phyloP scores from a whole-genome alignment of 208 protist genomes.

The Leishmania guyanensis region DNA sequence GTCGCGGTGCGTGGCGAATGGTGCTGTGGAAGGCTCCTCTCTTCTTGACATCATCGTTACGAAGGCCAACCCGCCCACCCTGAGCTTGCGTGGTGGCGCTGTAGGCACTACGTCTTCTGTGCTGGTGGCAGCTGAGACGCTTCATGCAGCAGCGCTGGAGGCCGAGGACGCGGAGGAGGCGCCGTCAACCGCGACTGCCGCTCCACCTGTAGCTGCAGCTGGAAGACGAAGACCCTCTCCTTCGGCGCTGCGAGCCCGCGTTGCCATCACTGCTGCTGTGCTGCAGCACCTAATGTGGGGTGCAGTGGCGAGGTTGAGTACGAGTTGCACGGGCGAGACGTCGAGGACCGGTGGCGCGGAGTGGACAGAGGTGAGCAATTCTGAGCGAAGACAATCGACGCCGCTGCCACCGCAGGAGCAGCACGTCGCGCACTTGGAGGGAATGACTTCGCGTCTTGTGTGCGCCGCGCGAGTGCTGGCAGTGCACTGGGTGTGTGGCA shows the following conservation, averaged over 20 bases:
- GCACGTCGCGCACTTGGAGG: not conserved
- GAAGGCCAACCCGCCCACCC: slow-evolving; percentile 11
- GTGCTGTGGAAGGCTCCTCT: not conserved
- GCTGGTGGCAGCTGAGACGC: slow-evolving; percentile 23
- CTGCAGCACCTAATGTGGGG: slow-evolving; percentile 25
- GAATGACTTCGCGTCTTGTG: not conserved
- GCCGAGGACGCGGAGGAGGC: not conserved
- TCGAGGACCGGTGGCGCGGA: not conserved
- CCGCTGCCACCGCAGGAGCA: not conserved
- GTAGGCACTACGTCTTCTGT: slow-evolving; percentile 8
- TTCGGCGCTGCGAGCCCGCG: slow-evolving; percentile 21
- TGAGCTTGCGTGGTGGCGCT: slow-evolving; percentile 24
- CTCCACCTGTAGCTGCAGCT: not conserved
- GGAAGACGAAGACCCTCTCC: slow-evolving; percentile 1
- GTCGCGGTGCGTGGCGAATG: not conserved
- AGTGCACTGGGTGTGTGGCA: slow-evolving; percentile 27
- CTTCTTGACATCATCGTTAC: slow-evolving; percentile 12
- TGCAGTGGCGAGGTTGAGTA: not conserved
- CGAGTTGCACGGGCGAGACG: not conserved
- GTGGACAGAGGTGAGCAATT: not conserved
- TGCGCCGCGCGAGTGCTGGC: slow-evolving; percentile 22
- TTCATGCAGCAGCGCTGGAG: slow-evolving; percentile 5
- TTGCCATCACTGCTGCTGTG: slow-evolving; percentile 21
- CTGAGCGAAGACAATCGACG: not conserved
- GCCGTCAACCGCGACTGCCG: not conserved